These are phyloP conservation scores for Kurtzmaniella cleridarum DNA, from an alignment of 805 yeast species.

Conservation along the genomic window DNA sequence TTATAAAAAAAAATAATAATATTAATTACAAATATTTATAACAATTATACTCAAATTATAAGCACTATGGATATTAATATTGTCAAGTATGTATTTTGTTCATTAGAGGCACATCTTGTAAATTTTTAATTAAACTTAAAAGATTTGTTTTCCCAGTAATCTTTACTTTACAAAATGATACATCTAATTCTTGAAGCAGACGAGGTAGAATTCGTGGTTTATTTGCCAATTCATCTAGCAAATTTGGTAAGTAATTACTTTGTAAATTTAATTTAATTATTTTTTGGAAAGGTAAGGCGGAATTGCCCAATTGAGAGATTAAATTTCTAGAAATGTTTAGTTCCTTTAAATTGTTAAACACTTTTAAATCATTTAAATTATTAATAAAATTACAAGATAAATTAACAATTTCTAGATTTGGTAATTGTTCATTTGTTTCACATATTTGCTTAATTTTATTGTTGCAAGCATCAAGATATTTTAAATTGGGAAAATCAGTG, in stretches of 20 bases:
- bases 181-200: conserved; percentile 10
- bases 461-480: conserved; percentile 16
- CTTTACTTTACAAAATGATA: conserved; percentile 11
- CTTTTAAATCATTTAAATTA: background rate
- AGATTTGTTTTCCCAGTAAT: no score
- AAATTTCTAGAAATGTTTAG: conserved; percentile 23
- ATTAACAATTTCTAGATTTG: conserved; percentile 7
- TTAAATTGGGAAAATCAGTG: conserved; percentile 9
- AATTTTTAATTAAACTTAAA: no score
- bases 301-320: conserved; percentile 10
- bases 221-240: conserved; percentile 4
- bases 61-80: no score
- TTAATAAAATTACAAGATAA: conserved; percentile 22
- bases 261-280: conserved; percentile 11
- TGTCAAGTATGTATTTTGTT: no score
- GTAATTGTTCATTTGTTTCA: no score
- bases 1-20: no score
- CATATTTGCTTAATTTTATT: conserved; percentile 13
- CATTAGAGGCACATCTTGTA: no score
- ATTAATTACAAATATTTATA: no score
- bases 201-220: conserved; percentile 2
- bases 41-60: no score
- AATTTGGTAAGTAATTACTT: conserved; percentile 14
- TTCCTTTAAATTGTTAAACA: conserved; percentile 5
- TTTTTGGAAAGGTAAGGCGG: conserved; percentile 10